Percentiles rank a stretch among this genome's conserved stretches.
Conservation (phyloP, 495 filamentous ascomycete species). For the Podospora pseudopauciseta region DNA sequence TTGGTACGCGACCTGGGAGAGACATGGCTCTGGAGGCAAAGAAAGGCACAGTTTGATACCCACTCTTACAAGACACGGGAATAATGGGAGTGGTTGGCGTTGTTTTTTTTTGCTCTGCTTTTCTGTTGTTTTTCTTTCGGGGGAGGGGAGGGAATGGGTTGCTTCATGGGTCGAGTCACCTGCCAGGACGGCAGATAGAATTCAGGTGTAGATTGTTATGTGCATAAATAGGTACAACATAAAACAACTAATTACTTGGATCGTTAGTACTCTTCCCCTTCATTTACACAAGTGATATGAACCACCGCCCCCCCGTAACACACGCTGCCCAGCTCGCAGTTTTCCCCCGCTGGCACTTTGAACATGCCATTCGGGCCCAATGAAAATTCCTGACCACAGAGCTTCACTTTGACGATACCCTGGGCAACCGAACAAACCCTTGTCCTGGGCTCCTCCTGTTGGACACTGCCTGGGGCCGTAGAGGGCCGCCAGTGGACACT, state of each 20-base stretch:
- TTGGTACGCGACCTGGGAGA: neutral
- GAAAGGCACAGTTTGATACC: neutral
- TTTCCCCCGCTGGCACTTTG: conserved; percentile 12
- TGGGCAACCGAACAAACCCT: conserved; percentile 18
- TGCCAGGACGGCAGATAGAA: no score
- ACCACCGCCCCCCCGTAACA: conserved; percentile 11
- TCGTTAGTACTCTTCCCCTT: neutral
- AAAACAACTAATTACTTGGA: neutral
- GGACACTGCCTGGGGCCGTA: neutral
- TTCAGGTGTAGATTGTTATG: neutral
- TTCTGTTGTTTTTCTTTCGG: neutral
- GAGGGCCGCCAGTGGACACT: conserved; percentile 5
- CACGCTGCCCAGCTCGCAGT: conserved; percentile 12
- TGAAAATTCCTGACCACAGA: conserved; percentile 15
- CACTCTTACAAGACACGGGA: neutral
- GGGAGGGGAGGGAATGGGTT: no score
- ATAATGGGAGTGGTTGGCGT: neutral
- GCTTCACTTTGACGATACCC: conserved; percentile 13
- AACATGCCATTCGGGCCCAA: conserved; percentile 21
- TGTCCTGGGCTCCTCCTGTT: neutral
- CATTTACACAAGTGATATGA: conserved; percentile 13
- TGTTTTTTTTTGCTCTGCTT: neutral
- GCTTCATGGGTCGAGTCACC: no score
- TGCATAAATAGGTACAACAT: neutral
- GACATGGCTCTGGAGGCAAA: neutral